Conservation (phyloP, 2,329 filamentous ascomycete species). For the Sporothrix pallida region DNA sequence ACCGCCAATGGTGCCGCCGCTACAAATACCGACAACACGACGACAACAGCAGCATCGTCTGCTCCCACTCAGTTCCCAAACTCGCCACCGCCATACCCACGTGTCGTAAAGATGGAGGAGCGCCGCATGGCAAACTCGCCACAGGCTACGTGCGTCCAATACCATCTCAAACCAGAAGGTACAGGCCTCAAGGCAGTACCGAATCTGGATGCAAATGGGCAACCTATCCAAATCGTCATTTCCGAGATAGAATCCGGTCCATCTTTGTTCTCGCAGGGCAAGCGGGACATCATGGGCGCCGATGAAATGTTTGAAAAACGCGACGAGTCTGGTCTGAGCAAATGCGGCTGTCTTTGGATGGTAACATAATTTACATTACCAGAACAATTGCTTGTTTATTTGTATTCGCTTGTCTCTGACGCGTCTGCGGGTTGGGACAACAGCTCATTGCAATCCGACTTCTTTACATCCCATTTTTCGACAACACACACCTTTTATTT, state of each 20-base stretch:
- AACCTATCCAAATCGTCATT: constrained; percentile 53
- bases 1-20: neutral
- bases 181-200: constrained; percentile 43
- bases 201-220: constrained; percentile 47
- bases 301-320: constrained; percentile 34
- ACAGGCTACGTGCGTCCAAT: constrained; percentile 56
- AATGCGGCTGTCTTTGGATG: constrained; percentile 62
- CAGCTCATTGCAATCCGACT: no score
- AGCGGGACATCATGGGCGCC: constrained; percentile 11
- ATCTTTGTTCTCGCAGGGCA: constrained; percentile 27
- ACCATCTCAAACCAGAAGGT: constrained; percentile 51
- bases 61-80: constrained; percentile 29
- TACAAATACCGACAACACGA: constrained; percentile 23
- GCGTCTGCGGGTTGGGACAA: neutral
- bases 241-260: constrained; percentile 48
- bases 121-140: constrained; percentile 51
- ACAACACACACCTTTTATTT: neutral
- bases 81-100: constrained; percentile 52
- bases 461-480: no score
- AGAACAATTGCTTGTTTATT: neutral
- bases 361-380: constrained; percentile 46
- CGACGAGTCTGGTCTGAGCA: constrained; percentile 50
- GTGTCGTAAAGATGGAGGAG: constrained; percentile 61
- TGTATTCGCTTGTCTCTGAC: neutral
- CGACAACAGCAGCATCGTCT: constrained; percentile 24